These are phyloP conservation scores for Apiotrichum gamsii DNA, from an alignment of 1,284 basidiomycete genomes.

Conservation along the genomic window DNA sequence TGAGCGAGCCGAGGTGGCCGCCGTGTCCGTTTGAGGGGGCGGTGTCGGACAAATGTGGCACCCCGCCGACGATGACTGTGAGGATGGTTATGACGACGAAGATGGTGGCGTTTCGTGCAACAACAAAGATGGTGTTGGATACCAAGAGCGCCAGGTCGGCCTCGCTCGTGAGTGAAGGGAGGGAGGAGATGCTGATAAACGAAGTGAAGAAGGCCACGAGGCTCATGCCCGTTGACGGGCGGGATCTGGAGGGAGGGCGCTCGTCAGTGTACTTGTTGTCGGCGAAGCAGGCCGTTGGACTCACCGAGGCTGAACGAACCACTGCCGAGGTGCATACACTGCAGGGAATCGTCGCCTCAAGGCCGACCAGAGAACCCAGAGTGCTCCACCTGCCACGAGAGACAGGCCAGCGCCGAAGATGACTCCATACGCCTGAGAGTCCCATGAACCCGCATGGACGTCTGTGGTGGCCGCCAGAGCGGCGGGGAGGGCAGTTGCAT, in stretches of 20 bases:
- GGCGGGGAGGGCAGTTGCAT: neutral
- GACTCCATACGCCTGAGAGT: conserved; percentile 34
- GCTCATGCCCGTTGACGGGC: conserved; percentile 58
- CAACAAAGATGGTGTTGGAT: conserved; percentile 59
- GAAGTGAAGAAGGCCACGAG: conserved; percentile 63
- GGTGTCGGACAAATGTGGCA: conserved; percentile 60
- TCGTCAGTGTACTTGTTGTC: neutral
- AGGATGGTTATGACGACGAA: conserved; percentile 61
- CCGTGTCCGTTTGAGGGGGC: conserved; percentile 51
- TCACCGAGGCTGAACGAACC: conserved; percentile 30
- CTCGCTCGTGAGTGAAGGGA: conserved; percentile 60
- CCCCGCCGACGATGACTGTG: conserved; percentile 62
- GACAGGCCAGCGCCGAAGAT: conserved; percentile 20
- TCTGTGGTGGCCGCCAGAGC: conserved; percentile 5
- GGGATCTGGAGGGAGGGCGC: conserved; percentile 52
- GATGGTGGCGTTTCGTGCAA: conserved; percentile 60
- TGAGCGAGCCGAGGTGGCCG: conserved; percentile 61
- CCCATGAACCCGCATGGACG: conserved; percentile 35
- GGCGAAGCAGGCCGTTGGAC: no score
- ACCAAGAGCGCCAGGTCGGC: conserved; percentile 63
- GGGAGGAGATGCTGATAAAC: conserved; percentile 59
- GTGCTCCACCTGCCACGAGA: conserved; percentile 19
- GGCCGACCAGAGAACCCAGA: conserved; percentile 32
- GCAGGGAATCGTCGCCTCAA: conserved; percentile 18
- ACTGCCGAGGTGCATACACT: conserved; percentile 27